These are phyloP conservation scores for Mycena floridula DNA, from an alignment of 768 basidiomycete genomes.

Conservation along the genomic window DNA sequence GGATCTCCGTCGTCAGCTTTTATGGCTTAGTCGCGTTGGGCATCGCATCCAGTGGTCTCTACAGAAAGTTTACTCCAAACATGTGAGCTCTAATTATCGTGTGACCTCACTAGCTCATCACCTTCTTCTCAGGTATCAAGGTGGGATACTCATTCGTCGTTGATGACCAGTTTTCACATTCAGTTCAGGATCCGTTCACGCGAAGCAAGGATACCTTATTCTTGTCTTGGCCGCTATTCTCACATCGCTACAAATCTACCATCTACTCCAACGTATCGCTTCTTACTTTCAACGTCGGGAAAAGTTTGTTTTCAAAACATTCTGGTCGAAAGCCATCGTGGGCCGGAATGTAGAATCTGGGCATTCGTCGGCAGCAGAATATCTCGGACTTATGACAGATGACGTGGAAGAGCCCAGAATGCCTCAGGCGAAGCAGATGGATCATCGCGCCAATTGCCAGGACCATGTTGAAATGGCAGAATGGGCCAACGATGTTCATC, in stretches of 20 bases:
- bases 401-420: conserved; percentile 44
- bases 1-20: conserved; percentile 54
- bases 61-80: conserved; percentile 75
- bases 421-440: conserved; percentile 8
- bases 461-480: conserved; percentile 31
- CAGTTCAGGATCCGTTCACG: conserved; percentile 44
- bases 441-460: conserved; percentile 1
- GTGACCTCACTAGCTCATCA: conserved; percentile 9
- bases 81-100: conserved; percentile 50
- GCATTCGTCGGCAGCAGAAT: conserved; percentile 36
- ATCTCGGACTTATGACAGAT: conserved; percentile 48
- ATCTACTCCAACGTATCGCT: conserved; percentile 43
- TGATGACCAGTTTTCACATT: background rate
- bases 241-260: conserved; percentile 48
- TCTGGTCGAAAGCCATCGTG: conserved; percentile 55
- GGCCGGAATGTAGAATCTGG: conserved; percentile 30
- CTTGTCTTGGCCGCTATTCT: conserved; percentile 39
- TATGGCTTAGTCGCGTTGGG: conserved; percentile 58
- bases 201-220: conserved; percentile 48
- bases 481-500: conserved; percentile 46
- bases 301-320: conserved; percentile 37
- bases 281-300: conserved; percentile 38
- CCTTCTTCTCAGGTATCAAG: conserved; percentile 53
- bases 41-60: conserved; percentile 60
- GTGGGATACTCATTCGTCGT: conserved; percentile 14